Conservation (phyloP, 2,329 filamentous ascomycete genomes). For the Falciphora oryzae region DNA sequence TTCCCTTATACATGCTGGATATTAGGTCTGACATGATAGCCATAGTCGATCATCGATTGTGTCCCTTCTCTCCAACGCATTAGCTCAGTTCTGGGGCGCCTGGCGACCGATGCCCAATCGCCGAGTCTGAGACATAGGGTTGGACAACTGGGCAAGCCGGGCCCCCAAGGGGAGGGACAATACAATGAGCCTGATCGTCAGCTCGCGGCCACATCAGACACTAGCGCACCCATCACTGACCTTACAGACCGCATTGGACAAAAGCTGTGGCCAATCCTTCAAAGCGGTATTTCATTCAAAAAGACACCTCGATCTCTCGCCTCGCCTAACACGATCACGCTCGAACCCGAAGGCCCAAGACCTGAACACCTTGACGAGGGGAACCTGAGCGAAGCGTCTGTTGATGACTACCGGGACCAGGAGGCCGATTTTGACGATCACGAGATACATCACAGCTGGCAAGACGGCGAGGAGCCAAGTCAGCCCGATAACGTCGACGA, state of each 20-base stretch:
- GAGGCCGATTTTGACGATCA: not conserved
- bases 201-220: not conserved
- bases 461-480: not conserved
- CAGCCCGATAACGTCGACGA: not conserved
- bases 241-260: not conserved
- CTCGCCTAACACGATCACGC: not conserved
- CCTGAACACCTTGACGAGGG: not conserved
- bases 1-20: not conserved
- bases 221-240: not conserved
- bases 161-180: not conserved
- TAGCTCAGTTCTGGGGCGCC: constrained; percentile 11
- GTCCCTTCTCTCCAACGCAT: constrained; percentile 10
- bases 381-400: too few relatives aligned
- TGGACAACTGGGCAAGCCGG: not conserved
- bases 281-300: not conserved
- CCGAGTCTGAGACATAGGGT: constrained; percentile 13
- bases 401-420: too few relatives aligned
- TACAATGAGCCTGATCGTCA: not conserved
- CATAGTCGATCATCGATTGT: not conserved
- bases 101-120: constrained; percentile 13
- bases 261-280: constrained; percentile 6
- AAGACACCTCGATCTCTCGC: not conserved
- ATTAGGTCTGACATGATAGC: not conserved
- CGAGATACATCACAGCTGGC: not conserved
- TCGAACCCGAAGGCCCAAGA: not conserved